These are phyloP conservation scores for Multifurca ochricompacta DNA, from an alignment of 768 basidiomycete species.

Conservation along the genomic window DNA sequence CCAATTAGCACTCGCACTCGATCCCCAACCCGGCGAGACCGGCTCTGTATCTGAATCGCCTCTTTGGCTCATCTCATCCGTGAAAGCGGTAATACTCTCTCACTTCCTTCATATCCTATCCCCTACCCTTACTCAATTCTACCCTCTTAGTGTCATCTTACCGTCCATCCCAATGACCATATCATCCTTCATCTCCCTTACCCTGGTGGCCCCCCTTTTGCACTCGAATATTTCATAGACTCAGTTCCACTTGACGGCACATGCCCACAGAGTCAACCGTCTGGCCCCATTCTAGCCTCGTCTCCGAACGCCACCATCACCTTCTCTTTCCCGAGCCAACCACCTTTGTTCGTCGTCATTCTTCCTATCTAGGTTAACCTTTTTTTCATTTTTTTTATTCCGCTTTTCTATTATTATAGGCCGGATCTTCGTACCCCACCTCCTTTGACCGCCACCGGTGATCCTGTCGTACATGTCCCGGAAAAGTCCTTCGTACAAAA, in stretches of 20 bases:
- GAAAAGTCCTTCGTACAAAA: conserved; percentile 83
- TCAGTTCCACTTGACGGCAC: conserved; percentile 62
- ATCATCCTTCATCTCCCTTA: conserved; percentile 47
- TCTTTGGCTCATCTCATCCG: conserved; percentile 52
- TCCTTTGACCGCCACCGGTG: conserved; percentile 57
- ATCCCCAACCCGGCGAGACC: conserved; percentile 37
- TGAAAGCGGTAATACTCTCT: conserved; percentile 45
- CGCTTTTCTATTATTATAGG: too few species aligned
- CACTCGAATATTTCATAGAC: conserved; percentile 64
- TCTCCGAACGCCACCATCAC: conserved; percentile 46
- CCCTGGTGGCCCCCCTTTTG: conserved; percentile 42
- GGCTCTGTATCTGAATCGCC: too few species aligned
- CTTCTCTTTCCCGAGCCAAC: conserved; percentile 38
- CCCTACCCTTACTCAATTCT: conserved; percentile 3
- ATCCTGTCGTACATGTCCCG: conserved; percentile 46
- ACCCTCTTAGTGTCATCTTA: conserved; percentile 55
- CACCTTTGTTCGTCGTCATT: conserved; percentile 45
- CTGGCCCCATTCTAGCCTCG: conserved; percentile 8
- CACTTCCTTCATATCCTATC: conserved; percentile 8
- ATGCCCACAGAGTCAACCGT: conserved; percentile 35
- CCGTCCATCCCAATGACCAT: conserved; percentile 43
- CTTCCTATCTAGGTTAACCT: conserved; percentile 4
- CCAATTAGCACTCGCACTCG: conserved; percentile 69
- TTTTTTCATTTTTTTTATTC: background rate
- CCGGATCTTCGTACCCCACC: conserved; percentile 64